A percentile compares a stretch with the other conserved stretches of the same genome.
Evolutionary conservation across 345 rosid species (phyloP).

Genomic region (Dipteronia sinensis): DNA sequence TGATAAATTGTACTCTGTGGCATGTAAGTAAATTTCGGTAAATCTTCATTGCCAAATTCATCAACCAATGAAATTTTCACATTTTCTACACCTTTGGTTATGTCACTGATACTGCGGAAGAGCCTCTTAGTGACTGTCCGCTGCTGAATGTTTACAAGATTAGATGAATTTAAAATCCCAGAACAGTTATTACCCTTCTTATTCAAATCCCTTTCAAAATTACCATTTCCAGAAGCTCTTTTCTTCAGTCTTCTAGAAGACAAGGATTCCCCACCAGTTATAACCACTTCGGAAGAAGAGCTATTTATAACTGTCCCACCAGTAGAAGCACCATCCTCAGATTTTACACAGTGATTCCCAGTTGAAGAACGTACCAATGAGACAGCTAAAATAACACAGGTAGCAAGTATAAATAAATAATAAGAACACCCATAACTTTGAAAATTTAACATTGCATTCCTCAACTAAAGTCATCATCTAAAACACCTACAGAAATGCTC

Average conservation of each 20-base stretch:
- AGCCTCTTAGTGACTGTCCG: constrained; percentile 28
- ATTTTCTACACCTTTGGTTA: constrained; percentile 63
- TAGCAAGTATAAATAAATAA: background rate
- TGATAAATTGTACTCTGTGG: constrained; percentile 62
- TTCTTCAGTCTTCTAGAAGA: constrained; percentile 2
- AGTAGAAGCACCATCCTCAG: constrained; percentile 12
- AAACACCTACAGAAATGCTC: background rate
- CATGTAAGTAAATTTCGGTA: constrained; percentile 70
- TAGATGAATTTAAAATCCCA: constrained; percentile 23
- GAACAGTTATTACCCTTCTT: constrained; percentile 29
- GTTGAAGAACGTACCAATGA: constrained; percentile 3
- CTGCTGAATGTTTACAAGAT: constrained; percentile 12
- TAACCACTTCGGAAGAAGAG: constrained; percentile 12
- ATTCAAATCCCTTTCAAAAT: constrained; percentile 16
- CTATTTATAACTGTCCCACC: background rate
- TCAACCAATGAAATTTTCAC: constrained; percentile 61
- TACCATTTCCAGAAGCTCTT: background rate
- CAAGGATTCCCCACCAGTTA: constrained; percentile 10
- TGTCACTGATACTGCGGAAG: constrained; percentile 31
- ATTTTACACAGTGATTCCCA: constrained; percentile 4
- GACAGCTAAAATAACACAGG: constrained; percentile 10
- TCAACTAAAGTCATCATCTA: background rate
- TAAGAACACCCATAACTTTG: background rate
- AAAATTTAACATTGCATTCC: background rate
- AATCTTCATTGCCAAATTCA: constrained; percentile 43